These are phyloP conservation scores for Symbiodinium pilosum DNA, from an alignment of 73 alveolate species.

Conservation along the genomic window DNA sequence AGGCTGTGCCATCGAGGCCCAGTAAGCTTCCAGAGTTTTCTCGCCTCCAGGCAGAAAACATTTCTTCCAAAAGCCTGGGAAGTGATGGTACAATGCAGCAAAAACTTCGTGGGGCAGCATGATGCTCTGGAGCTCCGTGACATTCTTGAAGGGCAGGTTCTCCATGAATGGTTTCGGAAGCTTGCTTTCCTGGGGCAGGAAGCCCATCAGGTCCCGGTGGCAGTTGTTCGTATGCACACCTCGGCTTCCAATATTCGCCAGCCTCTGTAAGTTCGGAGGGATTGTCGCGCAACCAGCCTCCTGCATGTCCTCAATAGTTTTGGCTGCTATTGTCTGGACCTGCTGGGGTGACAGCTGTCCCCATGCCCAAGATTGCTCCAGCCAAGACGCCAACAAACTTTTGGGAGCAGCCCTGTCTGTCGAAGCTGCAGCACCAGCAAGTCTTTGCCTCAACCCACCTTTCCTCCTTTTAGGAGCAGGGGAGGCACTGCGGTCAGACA, in stretches of 20 bases:
- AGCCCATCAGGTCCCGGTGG: slow-evolving; percentile 8
- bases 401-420: no score
- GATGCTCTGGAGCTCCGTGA: neutral
- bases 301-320: neutral
- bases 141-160: neutral
- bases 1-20: neutral
- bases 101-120: slow-evolving; percentile 15
- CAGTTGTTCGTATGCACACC: slow-evolving; percentile 5
- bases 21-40: neutral
- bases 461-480: no score
- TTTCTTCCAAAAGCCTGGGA: neutral
- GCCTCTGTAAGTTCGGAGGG: neutral
- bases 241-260: neutral
- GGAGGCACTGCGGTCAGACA: no score
- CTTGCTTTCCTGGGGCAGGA: neutral
- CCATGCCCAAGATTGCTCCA: slow-evolving; percentile 36
- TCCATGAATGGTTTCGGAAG: neutral
- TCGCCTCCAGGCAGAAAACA: slow-evolving; percentile 15
- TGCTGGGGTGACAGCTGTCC: slow-evolving; percentile 16
- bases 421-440: no score
- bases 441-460: no score
- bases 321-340: neutral
- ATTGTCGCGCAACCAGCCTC: neutral
- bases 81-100: neutral
- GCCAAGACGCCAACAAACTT: neutral